Base-by-base conservation (phyloP, 225 moss, liverwort and hornwort species). In the Takakia lepidozioides region DNA sequence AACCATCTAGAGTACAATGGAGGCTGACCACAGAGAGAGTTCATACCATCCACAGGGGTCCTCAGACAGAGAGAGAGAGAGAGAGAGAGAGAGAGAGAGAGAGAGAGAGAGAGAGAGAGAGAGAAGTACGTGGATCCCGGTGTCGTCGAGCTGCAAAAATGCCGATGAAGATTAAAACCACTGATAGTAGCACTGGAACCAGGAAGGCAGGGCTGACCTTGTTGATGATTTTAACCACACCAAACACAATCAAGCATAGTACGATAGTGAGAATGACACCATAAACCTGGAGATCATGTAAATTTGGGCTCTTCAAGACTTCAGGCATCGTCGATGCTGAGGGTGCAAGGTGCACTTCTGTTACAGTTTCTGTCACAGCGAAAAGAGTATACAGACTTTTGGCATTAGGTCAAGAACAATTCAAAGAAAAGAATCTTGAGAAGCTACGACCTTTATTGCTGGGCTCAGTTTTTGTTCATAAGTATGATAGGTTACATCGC, bases 211-310 rank as follows among this genome's bases (percentile, higher is more conserved):
- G 93, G 51, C 79, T 75, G 46, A 95, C 93, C 68, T 76, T 82
- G 76, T 89, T 95, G 51, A 95, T 80, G 24, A 80, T 80, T 76
- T 89, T 95, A 60, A 89, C 93, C 29, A 89, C 93, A 39, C 93
- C 93, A 67, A 95, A 95, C 25, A 95, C 86, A 60, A 95, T 87
- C 19, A 75, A 73, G 57, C 89, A 89, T 43, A 89, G 71, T 41
- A 84, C 74, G 23, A 86, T 83, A 39, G 93, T 80, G 48, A 86
- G 79, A 52, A 95, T 86, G 23, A 95, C 72, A 42, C 86, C 86
- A 48, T 95, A 95, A 23, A 95, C 89, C 64, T 89, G 93, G 34
- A 95, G 70, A 66, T 95, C 93, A 47, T 95, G 89, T 46, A 95
- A 66, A 64, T 73, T 95, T 43, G 93, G 84, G 61, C 75, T 88